These are phyloP conservation scores for Xylaria sp. DNA, from an alignment of 2,329 filamentous ascomycete genomes.

Conservation along the genomic window DNA sequence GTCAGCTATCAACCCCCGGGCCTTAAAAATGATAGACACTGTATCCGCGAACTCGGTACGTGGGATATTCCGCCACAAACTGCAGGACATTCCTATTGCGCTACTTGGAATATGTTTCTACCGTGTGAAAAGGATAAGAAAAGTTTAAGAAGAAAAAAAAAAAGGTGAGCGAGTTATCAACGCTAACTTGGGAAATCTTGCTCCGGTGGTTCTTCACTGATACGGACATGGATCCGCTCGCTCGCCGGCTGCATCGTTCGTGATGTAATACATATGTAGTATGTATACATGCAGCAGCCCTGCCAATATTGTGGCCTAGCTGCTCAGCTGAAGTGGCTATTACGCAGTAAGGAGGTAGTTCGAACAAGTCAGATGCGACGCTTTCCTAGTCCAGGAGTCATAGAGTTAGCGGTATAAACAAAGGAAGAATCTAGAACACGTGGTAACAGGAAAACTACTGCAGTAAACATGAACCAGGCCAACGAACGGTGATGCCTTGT, in stretches of 20 bases:
- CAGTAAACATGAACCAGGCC: not conserved
- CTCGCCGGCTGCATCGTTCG: slow-evolving; percentile 22
- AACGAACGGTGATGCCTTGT: not conserved
- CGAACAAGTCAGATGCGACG: not conserved
- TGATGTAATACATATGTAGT: slow-evolving; percentile 1
- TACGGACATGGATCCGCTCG: slow-evolving; percentile 4
- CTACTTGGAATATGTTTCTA: not conserved
- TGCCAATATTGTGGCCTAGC: slow-evolving; percentile 29
- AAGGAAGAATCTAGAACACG: not conserved
- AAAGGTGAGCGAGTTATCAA: not conserved
- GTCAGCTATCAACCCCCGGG: slow-evolving; percentile 15
- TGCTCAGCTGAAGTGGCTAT: slow-evolving; percentile 27
- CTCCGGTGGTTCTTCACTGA: not conserved
- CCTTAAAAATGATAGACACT: slow-evolving; percentile 5
- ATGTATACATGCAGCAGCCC: slow-evolving; percentile 23
- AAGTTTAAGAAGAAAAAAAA: not conserved
- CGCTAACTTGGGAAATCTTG: not conserved
- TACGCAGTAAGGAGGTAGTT: not conserved
- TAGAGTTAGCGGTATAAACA: not conserved
- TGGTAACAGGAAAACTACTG: not conserved
- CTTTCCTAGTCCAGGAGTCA: not conserved
- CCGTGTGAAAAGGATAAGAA: not conserved
- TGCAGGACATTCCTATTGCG: not conserved
- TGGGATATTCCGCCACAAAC: slow-evolving; percentile 4
- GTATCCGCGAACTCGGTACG: slow-evolving; percentile 23